These are phyloP conservation scores for Penicillium psychrofluorescens DNA, from an alignment of 495 filamentous ascomycete species.

Conservation along the genomic window DNA sequence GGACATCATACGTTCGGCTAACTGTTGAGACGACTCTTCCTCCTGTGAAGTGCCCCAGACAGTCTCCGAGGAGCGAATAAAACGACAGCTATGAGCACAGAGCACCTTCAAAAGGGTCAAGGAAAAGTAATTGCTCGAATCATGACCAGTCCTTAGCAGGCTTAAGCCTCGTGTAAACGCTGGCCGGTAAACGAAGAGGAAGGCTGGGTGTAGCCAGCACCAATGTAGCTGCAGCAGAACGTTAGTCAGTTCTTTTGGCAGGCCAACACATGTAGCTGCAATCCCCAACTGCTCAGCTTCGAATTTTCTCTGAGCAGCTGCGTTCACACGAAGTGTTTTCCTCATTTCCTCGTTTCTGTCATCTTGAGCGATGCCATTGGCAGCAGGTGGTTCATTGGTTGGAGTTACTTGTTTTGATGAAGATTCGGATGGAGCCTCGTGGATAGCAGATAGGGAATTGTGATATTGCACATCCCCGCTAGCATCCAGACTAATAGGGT, in stretches of 20 bases:
- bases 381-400: too few species aligned
- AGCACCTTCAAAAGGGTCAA: slow-evolving; percentile 6
- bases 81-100: slow-evolving; percentile 7
- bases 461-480: slow-evolving; percentile 6
- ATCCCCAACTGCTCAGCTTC: slow-evolving; percentile 1
- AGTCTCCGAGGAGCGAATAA: slow-evolving; percentile 1
- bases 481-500: slow-evolving; percentile 8
- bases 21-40: neutral
- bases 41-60: neutral
- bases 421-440: neutral
- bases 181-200: slow-evolving; percentile 19
- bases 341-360: neutral
- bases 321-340: slow-evolving; percentile 1
- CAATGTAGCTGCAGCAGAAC: slow-evolving; percentile 15
- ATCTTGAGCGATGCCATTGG: too few species aligned
- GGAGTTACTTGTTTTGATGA: too few species aligned
- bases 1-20: slow-evolving; percentile 4
- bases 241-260: slow-evolving; percentile 1
- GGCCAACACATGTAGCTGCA: neutral
- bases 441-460: slow-evolving; percentile 8
- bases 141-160: neutral
- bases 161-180: slow-evolving; percentile 14
- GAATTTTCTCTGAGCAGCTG: neutral
- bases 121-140: slow-evolving; percentile 3
- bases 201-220: slow-evolving; percentile 19